phyloP scores from a whole-genome alignment of 768 basidiomycete genomes.

The Grammothele lineata region DNA sequence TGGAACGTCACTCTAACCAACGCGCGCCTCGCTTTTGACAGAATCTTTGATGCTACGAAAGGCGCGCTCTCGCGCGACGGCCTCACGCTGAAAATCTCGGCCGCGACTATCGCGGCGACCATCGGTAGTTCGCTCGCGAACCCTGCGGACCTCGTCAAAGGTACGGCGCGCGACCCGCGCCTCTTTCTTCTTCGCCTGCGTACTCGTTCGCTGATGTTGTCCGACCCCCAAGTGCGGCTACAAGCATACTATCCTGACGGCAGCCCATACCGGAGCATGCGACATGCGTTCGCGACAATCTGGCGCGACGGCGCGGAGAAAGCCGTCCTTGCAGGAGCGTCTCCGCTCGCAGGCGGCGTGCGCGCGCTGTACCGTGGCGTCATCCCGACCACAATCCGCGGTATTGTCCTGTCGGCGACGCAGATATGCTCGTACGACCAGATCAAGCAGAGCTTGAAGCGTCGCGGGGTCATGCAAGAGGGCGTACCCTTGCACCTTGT shows the following conservation, averaged over 20 bases:
- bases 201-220: too few relatives aligned
- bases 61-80: conserved; percentile 29
- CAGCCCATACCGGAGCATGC: conserved; percentile 28
- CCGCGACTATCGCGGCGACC: conserved; percentile 28
- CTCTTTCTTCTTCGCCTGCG: background rate
- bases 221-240: conserved; percentile 33
- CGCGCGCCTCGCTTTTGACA: background rate
- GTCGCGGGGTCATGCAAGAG: conserved; percentile 28
- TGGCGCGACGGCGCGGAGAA: conserved; percentile 25
- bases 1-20: background rate
- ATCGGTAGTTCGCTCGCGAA: conserved; percentile 33
- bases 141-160: conserved; percentile 34
- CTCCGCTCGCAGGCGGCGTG: conserved; percentile 20
- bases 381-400: conserved; percentile 30
- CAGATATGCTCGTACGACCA: conserved; percentile 36
- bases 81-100: conserved; percentile 29
- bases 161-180: conserved; percentile 5
- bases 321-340: conserved; percentile 4
- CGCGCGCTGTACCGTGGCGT: conserved; percentile 30
- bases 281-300: conserved; percentile 29
- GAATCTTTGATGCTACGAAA: conserved; percentile 20
- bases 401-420: conserved; percentile 30
- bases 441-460: conserved; percentile 31
- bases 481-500: conserved; percentile 30
- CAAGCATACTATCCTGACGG: conserved; percentile 33